These are phyloP conservation scores for Nakazawaea populi DNA, from an alignment of 805 yeast genomes.

Conservation along the genomic window DNA sequence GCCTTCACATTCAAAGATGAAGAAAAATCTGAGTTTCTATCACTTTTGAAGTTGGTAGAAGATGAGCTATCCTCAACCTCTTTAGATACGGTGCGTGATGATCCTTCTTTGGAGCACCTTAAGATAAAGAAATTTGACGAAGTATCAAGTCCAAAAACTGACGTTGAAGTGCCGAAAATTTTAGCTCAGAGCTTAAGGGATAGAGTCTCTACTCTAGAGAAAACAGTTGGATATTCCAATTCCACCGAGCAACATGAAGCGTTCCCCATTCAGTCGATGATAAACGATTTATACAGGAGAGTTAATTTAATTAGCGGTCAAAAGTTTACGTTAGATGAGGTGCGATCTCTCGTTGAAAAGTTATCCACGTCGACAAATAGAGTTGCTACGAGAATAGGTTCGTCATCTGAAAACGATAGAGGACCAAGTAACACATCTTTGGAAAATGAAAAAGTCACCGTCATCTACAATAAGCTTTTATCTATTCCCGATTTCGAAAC, in stretches of 20 bases:
- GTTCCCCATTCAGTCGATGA: constrained; percentile 16
- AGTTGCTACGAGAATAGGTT: constrained; percentile 5
- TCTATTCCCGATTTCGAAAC: constrained; percentile 16
- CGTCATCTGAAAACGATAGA: constrained; percentile 2
- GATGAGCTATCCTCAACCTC: not conserved
- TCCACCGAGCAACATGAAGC: not conserved
- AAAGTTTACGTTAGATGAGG: constrained; percentile 11
- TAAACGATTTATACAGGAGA: constrained; percentile 21
- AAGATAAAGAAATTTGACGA: not conserved
- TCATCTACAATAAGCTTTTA: constrained; percentile 16
- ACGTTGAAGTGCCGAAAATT: not conserved
- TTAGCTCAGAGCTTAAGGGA: constrained; percentile 7
- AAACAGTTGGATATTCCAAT: constrained; percentile 11
- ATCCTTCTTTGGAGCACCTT: not conserved
- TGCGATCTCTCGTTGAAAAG: constrained; percentile 12
- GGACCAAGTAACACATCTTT: not conserved
- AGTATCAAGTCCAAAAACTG: not conserved
- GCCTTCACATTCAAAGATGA: not conserved
- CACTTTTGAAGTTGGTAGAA: not conserved
- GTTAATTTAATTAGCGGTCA: constrained; percentile 16
- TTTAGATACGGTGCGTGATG: not conserved
- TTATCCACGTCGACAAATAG: constrained; percentile 11
- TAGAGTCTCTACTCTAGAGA: constrained; percentile 13
- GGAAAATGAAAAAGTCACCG: constrained; percentile 15
- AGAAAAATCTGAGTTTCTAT: not conserved